These are phyloP conservation scores for Prasinococcaceae sp. DNA, from an alignment of 139 green algal genomes.

Conservation along the genomic window DNA sequence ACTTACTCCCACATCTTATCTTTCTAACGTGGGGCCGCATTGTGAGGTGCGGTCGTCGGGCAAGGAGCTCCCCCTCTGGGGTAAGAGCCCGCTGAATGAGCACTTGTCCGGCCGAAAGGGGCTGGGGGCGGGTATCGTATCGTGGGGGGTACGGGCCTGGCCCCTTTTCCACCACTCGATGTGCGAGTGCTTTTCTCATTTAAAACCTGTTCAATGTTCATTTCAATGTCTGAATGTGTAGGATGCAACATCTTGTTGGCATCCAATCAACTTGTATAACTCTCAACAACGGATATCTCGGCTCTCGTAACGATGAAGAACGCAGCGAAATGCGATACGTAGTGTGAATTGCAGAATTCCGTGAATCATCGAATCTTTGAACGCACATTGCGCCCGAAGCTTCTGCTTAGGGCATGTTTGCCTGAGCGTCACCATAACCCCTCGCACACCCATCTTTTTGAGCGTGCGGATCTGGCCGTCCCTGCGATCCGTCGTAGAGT, in stretches of 20 bases:
- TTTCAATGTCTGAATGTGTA: background rate
- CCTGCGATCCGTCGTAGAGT: conserved; percentile 16
- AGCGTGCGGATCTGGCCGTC: conserved; percentile 39
- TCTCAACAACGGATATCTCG: conserved; percentile 79
- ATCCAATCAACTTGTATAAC: conserved; percentile 45
- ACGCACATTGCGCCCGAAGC: conserved; percentile 71
- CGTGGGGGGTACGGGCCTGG: too few species aligned
- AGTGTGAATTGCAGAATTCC: conserved; percentile 86
- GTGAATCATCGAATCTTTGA: conserved; percentile 86
- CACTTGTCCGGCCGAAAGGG: too few species aligned
- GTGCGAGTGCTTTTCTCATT: too few species aligned
- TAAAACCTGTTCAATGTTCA: conserved; percentile 2
- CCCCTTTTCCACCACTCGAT: too few species aligned
- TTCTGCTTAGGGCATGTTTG: conserved; percentile 63
- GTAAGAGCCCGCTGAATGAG: too few species aligned
- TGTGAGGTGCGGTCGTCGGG: background rate
- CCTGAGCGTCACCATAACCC: conserved; percentile 59
- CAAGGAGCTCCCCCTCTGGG: too few species aligned
- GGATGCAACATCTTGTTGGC: background rate
- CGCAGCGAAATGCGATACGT: conserved; percentile 87
- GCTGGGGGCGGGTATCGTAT: too few species aligned
- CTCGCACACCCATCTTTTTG: conserved; percentile 21
- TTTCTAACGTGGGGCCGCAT: background rate
- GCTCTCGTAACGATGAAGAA: conserved; percentile 81
- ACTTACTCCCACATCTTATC: background rate